Conservation (phyloP, 495 filamentous ascomycete species). For the Neurospora pannonica region DNA sequence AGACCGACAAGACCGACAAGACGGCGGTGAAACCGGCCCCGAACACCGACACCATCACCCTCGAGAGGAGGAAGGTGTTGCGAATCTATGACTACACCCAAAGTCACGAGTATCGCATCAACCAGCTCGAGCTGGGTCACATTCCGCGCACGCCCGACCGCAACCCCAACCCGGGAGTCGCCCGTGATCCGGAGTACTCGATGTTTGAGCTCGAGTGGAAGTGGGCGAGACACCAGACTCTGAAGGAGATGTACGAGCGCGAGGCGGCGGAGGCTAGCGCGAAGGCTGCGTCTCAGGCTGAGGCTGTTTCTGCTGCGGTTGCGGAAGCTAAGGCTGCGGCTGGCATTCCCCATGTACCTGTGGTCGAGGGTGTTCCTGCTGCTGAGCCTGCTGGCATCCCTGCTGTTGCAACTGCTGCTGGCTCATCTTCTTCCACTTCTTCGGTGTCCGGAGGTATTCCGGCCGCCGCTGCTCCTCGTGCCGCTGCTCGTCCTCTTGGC, state of each 20-base stretch:
- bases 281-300: neutral
- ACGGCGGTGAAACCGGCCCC: neutral
- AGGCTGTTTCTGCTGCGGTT: neutral
- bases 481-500: neutral
- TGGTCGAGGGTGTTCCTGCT: neutral
- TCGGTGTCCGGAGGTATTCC: neutral
- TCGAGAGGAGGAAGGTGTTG: neutral
- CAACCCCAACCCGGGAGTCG: neutral
- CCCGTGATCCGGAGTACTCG: neutral
- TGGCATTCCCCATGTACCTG: neutral
- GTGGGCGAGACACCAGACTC: neutral
- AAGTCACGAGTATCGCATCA: neutral
- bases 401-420: neutral
- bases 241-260: neutral
- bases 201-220: neutral
- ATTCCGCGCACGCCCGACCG: neutral
- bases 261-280: neutral
- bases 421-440: neutral
- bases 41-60: neutral
- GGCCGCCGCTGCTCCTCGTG: neutral
- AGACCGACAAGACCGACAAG: neutral
- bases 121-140: neutral
- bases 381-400: neutral
- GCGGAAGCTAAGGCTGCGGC: neutral
- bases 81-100: neutral